Evolutionary conservation across 768 basidiomycete species (phyloP).

Genomic region (Clathrus columnatus): DNA sequence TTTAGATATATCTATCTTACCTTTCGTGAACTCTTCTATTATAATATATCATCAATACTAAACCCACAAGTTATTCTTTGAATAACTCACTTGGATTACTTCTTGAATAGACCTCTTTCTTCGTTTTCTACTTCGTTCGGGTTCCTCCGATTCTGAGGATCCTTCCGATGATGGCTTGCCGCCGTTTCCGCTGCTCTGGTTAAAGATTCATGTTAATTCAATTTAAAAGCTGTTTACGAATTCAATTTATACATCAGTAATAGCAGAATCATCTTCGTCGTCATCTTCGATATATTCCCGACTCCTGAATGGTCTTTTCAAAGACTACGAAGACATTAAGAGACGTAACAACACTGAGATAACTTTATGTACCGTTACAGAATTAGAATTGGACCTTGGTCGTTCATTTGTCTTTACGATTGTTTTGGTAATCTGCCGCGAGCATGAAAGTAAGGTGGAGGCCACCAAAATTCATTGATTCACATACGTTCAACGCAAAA

Average conservation of each 20-base stretch:
- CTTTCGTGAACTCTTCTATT: neutral
- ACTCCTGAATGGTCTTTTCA: neutral
- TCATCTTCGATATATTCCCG: neutral
- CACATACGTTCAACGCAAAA: neutral
- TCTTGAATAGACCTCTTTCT: slow-evolving; percentile 19
- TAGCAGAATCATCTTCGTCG: neutral
- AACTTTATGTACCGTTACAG: neutral
- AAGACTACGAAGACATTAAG: neutral
- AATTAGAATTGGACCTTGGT: neutral
- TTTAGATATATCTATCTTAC: neutral
- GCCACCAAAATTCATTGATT: neutral
- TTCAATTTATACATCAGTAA: neutral
- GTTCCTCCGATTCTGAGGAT: neutral
- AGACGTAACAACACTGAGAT: neutral
- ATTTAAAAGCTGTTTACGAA: neutral
- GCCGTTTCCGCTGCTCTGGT: neutral
- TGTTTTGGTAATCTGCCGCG: no score
- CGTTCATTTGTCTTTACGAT: neutral
- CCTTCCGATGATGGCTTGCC: neutral
- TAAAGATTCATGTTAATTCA: neutral
- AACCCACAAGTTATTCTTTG: slow-evolving; percentile 4
- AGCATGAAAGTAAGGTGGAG: no score
- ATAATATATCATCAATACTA: neutral
- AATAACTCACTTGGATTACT: slow-evolving; percentile 25
- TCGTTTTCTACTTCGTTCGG: slow-evolving; percentile 25